These are phyloP conservation scores for Gloeopeniophorella convolvens DNA, from an alignment of 768 basidiomycete species.

Conservation along the genomic window DNA sequence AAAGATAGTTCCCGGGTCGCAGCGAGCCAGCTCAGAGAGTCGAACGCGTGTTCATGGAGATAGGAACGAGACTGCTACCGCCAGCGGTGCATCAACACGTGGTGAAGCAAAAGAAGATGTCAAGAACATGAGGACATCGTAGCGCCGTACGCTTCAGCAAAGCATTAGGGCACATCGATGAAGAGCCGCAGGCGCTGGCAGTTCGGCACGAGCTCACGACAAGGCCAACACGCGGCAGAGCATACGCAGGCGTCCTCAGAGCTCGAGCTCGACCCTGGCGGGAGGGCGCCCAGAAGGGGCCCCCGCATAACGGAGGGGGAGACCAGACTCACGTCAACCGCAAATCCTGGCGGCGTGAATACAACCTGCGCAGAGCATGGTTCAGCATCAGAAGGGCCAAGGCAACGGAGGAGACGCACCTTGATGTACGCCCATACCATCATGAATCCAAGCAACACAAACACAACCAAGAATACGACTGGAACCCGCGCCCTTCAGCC, in stretches of 20 bases:
- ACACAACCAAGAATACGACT: constrained; percentile 68
- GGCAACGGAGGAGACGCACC: constrained; percentile 35
- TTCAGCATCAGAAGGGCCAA: neutral
- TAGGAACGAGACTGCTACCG: no score
- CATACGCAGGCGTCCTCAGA: neutral
- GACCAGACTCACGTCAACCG: constrained; percentile 47
- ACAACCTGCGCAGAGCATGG: constrained; percentile 41
- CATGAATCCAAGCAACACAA: constrained; percentile 58
- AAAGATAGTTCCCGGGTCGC: no score
- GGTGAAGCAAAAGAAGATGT: no score
- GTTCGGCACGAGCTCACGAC: no score
- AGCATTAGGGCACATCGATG: no score
- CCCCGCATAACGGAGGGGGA: neutral
- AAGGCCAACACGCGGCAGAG: constrained; percentile 6
- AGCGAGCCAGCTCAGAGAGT: no score
- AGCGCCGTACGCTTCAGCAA: no score
- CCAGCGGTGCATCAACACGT: no score
- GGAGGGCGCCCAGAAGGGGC: neutral
- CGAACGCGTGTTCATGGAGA: no score
- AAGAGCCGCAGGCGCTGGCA: no score
- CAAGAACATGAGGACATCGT: no score
- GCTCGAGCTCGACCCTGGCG: neutral
- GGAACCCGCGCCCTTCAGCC: neutral
- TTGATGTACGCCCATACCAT: constrained; percentile 73
- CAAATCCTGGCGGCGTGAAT: constrained; percentile 62